Conservation (phyloP, 164 flowering plant species). For the Piper betle region DNA sequence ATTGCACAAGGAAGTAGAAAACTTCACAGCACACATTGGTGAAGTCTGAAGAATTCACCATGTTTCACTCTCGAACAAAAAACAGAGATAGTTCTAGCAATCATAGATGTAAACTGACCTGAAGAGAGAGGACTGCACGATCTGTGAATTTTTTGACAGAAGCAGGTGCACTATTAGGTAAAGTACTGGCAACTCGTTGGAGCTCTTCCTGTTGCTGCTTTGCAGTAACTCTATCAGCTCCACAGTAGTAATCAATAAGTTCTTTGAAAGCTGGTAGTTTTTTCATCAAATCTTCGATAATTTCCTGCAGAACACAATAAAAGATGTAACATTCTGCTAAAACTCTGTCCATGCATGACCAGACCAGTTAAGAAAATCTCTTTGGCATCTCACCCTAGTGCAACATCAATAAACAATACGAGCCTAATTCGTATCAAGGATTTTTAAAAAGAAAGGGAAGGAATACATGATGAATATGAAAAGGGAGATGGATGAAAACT, state of each 20-base stretch:
- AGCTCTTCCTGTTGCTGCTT: slow-evolving; percentile 58
- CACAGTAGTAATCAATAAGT: slow-evolving; percentile 60
- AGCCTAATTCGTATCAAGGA: too few species aligned
- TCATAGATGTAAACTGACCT: slow-evolving; percentile 28
- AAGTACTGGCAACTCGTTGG: slow-evolving; percentile 64
- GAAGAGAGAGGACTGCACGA: slow-evolving; percentile 72
- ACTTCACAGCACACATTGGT: background rate
- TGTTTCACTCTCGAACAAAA: background rate
- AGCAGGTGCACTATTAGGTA: slow-evolving; percentile 52
- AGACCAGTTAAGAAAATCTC: too few species aligned
- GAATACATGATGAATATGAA: too few species aligned
- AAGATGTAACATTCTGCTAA: background rate
- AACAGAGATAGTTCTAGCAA: background rate
- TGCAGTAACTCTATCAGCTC: slow-evolving; percentile 76
- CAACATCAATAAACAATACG: too few species aligned
- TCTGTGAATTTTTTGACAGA: slow-evolving; percentile 56
- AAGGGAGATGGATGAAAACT: too few species aligned
- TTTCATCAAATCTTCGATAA: slow-evolving; percentile 48
- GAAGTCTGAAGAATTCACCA: too few species aligned
- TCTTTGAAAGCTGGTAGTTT: slow-evolving; percentile 46
- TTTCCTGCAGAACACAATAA: slow-evolving; percentile 30
- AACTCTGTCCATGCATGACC: too few species aligned
- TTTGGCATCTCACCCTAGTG: too few species aligned
- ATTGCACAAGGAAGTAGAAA: too few species aligned
- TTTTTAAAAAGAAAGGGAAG: too few species aligned